Base-by-base conservation (phyloP, 2,329 filamentous ascomycete species). In the Ascochyta lentis region DNA sequence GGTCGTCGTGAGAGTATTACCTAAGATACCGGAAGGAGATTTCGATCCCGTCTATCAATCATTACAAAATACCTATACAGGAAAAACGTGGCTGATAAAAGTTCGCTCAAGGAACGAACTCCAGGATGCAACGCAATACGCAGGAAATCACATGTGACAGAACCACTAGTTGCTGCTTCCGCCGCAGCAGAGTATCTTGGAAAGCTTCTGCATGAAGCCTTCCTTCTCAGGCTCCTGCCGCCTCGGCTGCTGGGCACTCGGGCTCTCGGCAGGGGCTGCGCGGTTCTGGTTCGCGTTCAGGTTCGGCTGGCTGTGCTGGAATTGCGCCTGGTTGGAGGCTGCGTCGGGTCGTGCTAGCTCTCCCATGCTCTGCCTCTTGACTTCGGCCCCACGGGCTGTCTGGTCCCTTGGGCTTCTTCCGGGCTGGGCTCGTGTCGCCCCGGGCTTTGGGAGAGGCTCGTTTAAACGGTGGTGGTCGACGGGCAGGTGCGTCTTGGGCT, bases 301-400 rank as follows among this genome's bases (percentile, higher is more conserved):
- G 77, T 96, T 95, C 76, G 92, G 91, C 72, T 90, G 91, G 80
- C 92, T 96, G 84, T 92, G 94, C 81, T 96, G 92, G 83, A 96
- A 97, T 76, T 97, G 94, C 65, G 94, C 94, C 78, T 96, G 91
- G 63, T 92, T 97, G 73, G 92, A 96, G 9, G 65, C 65, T 69
- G 90, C 91, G 73, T 93, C 89, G 67, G 92, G 91, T 63, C 93
- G 94, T 72, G 87, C 86, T 76, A 89, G 86, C 76, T 96, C 91
- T 76, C 87, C 81, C 81, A 84, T 87, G 84, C 88, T 92, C 79
- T 85, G 86, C 80, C 92, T 87, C 83, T 93, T 76, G 46, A 68
- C 63, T 51, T 72, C 60, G 33, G 66, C 61, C 26, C 64, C 64
- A 33, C 64, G 63, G 43, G 62, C 63, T 50, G 57, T 59, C 29